A percentile compares a stretch with the other conserved stretches of the same genome.
Evolutionary conservation across 2,329 filamentous ascomycete species (phyloP).

Genomic region (Colletotrichum godetiae): DNA sequence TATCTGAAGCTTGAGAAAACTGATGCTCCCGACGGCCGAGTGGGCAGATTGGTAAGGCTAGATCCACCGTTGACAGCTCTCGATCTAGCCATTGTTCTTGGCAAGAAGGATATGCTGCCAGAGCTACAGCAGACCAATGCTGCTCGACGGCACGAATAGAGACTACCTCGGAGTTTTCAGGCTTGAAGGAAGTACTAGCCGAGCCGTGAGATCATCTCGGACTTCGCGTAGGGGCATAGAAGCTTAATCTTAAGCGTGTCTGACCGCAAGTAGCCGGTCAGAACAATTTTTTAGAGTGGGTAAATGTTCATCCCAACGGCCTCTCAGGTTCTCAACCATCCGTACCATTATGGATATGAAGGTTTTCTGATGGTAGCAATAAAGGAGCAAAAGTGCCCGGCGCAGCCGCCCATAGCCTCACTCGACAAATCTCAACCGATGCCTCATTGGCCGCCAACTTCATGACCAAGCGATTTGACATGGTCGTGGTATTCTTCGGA

Average conservation of each 20-base stretch:
- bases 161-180: background rate
- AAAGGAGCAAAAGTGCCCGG: background rate
- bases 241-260: background rate
- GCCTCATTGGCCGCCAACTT: background rate
- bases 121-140: background rate
- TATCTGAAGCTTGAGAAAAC: background rate
- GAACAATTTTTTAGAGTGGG: background rate
- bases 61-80: background rate
- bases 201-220: background rate
- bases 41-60: background rate
- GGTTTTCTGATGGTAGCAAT: background rate
- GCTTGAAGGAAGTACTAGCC: background rate
- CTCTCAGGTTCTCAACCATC: background rate
- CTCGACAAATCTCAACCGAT: background rate
- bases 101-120: background rate
- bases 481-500: background rate
- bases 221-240: background rate
- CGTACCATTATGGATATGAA: background rate
- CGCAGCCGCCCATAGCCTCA: background rate
- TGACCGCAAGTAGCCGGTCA: background rate
- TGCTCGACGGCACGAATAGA: background rate
- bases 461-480: background rate
- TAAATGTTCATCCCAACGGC: background rate
- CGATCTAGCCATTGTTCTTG: background rate
- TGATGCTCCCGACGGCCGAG: background rate